Conservation (phyloP, 2,329 filamentous ascomycete species). For the Sporothrix humicola region DNA sequence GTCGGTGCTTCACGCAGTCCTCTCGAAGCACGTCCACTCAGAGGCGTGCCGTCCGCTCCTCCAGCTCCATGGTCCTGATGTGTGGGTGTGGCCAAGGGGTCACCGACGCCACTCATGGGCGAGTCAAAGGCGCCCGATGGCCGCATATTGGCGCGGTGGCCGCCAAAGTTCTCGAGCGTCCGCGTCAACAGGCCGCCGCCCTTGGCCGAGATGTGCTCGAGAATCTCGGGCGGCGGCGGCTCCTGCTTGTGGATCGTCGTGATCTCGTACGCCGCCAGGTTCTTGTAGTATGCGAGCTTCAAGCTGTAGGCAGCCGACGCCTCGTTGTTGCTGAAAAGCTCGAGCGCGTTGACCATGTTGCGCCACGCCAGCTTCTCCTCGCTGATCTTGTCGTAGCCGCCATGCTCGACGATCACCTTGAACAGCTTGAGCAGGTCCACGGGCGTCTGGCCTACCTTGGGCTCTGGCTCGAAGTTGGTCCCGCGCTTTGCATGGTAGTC, state of each 20-base stretch:
- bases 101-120: conserved; percentile 51
- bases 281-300: conserved; percentile 89
- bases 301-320: conserved; percentile 84
- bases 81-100: conserved; percentile 60
- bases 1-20: conserved; percentile 82
- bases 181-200: conserved; percentile 79
- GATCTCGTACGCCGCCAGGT: conserved; percentile 87
- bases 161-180: conserved; percentile 74
- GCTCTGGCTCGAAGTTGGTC: conserved; percentile 78
- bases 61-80: conserved; percentile 56
- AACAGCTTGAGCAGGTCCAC: conserved; percentile 81
- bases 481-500: conserved; percentile 80
- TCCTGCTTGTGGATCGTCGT: conserved; percentile 76
- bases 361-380: conserved; percentile 87
- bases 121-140: conserved; percentile 45
- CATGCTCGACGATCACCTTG: conserved; percentile 74
- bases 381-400: conserved; percentile 85
- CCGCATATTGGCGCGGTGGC: conserved; percentile 47
- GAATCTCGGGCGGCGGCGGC: conserved; percentile 84
- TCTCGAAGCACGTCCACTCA: conserved; percentile 63
- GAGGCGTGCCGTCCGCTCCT: conserved; percentile 50
- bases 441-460: conserved; percentile 77
- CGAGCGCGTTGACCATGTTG: conserved; percentile 75
- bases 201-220: conserved; percentile 86
- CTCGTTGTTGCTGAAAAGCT: conserved; percentile 74